phyloP scores from a whole-genome alignment of 768 basidiomycete species.

The Trametopsis cervina region DNA sequence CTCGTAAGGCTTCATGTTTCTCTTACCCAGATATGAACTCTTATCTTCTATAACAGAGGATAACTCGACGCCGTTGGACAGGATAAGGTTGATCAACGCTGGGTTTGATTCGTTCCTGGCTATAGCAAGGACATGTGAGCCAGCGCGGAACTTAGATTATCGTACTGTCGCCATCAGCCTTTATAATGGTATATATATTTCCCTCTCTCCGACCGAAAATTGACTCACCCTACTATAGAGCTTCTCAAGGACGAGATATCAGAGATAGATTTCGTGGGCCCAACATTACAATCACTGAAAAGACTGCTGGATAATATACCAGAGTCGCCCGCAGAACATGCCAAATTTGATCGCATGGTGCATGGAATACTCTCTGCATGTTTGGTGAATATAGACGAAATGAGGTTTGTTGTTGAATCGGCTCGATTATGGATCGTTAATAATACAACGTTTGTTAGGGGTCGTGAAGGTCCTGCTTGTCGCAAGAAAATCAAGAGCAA shows the following conservation, averaged over 20 bases:
- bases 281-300: slow-evolving; percentile 78
- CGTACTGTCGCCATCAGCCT: slow-evolving; percentile 73
- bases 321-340: slow-evolving; percentile 35
- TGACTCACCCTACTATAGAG: slow-evolving; percentile 33
- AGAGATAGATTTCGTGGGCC: slow-evolving; percentile 71
- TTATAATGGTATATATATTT: slow-evolving; percentile 51
- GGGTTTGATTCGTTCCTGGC: slow-evolving; percentile 56
- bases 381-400: slow-evolving; percentile 81
- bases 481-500: slow-evolving; percentile 87
- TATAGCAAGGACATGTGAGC: slow-evolving; percentile 50
- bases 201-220: not conserved
- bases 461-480: slow-evolving; percentile 70
- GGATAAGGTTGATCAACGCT: slow-evolving; percentile 55
- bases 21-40: not conserved
- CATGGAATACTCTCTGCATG: slow-evolving; percentile 85
- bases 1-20: slow-evolving; percentile 34
- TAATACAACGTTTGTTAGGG: slow-evolving; percentile 37
- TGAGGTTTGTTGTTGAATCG: slow-evolving; percentile 61
- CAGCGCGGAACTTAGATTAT: slow-evolving; percentile 62
- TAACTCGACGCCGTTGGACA: slow-evolving; percentile 37
- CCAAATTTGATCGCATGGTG: slow-evolving; percentile 49
- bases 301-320: slow-evolving; percentile 52
- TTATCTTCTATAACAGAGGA: slow-evolving; percentile 33
- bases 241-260: slow-evolving; percentile 82
- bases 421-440: not conserved